A percentile compares a stretch with the other conserved stretches of the same genome.
Conservation (phyloP, 164 flowering plant genomes). For the Tinospora cordifolia region DNA sequence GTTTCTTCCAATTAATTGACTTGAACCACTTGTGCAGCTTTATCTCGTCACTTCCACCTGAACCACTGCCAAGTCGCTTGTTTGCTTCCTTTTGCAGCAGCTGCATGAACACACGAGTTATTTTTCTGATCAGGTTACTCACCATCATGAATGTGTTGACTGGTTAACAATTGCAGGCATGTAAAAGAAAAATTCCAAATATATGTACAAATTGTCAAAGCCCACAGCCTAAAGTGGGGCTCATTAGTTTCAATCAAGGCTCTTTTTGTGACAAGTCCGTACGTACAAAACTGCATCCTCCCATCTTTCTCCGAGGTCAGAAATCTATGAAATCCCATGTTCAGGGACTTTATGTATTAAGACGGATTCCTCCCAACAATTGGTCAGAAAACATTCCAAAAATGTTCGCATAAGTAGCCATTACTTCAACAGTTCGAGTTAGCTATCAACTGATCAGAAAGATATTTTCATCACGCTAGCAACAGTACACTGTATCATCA, state of each 20-base stretch:
- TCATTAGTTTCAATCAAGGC: neutral
- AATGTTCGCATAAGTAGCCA: neutral
- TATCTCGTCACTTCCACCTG: conserved; percentile 60
- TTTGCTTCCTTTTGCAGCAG: conserved; percentile 69
- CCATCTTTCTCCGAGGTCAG: neutral
- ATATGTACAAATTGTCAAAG: neutral
- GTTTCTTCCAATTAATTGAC: conserved; percentile 76
- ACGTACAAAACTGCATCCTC: too few relatives aligned
- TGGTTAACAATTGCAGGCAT: too few relatives aligned
- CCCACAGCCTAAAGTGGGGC: neutral
- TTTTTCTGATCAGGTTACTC: too few relatives aligned
- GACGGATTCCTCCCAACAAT: neutral
- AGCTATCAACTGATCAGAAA: neutral
- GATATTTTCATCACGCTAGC: neutral
- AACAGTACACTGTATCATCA: neutral
- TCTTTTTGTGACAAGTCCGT: too few relatives aligned
- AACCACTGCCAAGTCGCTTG: conserved; percentile 75
- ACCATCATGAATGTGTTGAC: too few relatives aligned
- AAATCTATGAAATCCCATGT: too few relatives aligned
- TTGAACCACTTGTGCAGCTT: conserved; percentile 86
- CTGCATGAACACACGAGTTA: conserved; percentile 31
- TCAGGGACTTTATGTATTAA: neutral
- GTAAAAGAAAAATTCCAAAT: neutral
- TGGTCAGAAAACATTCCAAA: neutral
- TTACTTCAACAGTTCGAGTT: neutral